A percentile compares a stretch with the other conserved stretches of the same genome.
Evolutionary conservation across 2,329 filamentous ascomycete species (phyloP).

Genomic region (Grosmannia penicillata): DNA sequence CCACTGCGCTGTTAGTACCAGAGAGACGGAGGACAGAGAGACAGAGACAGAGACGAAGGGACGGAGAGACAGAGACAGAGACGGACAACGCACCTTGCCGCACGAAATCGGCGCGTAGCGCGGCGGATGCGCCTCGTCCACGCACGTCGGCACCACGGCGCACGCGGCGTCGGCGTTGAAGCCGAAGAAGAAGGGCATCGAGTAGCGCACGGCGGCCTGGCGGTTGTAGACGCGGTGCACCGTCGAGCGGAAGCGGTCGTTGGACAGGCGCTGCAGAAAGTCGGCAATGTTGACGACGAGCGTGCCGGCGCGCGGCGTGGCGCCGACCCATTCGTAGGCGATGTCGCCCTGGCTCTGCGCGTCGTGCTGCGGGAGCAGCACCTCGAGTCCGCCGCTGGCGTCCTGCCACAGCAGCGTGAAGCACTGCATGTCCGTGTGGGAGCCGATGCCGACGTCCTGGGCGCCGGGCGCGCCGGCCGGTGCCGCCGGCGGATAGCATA

Average conservation of each 20-base stretch:
- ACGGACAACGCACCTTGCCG: slow-evolving; percentile 13
- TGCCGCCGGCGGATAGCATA: slow-evolving; percentile 13
- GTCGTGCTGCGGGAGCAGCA: slow-evolving; percentile 13
- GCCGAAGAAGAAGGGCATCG: slow-evolving; percentile 42
- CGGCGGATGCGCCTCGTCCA: slow-evolving; percentile 22
- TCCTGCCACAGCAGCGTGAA: slow-evolving; percentile 36
- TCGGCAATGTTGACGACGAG: slow-evolving; percentile 38
- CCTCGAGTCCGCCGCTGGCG: slow-evolving; percentile 24
- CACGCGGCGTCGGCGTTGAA: slow-evolving; percentile 30
- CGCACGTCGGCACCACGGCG: slow-evolving; percentile 24
- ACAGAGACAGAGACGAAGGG: neutral
- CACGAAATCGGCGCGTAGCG: slow-evolving; percentile 29
- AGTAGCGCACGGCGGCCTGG: slow-evolving; percentile 26
- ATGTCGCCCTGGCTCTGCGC: slow-evolving; percentile 16
- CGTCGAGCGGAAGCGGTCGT: slow-evolving; percentile 31
- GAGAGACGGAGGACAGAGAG: neutral
- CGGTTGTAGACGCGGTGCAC: slow-evolving; percentile 35
- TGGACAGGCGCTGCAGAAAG: slow-evolving; percentile 34
- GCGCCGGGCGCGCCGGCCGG: slow-evolving; percentile 9
- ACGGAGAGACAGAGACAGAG: neutral
- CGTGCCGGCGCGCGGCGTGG: slow-evolving; percentile 27
- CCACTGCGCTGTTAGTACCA: slow-evolving; percentile 4
- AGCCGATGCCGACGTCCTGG: slow-evolving; percentile 26
- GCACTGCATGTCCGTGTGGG: slow-evolving; percentile 32
- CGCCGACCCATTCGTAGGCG: slow-evolving; percentile 21